phyloP scores from a whole-genome alignment of 2,329 filamentous ascomycete species.

The Fusarium buharicum region DNA sequence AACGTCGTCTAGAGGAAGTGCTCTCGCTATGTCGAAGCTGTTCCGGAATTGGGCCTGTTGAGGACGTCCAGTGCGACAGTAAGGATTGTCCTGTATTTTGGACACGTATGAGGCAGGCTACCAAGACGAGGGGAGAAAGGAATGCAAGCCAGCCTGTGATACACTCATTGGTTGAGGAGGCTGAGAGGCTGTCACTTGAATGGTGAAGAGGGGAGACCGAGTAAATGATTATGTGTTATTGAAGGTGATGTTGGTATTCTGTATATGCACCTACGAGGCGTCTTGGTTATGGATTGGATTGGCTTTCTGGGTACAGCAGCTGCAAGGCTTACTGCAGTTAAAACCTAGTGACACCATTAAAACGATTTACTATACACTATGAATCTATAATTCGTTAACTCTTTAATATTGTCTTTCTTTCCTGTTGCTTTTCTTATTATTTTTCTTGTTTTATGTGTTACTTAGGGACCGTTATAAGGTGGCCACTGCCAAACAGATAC shows the following conservation, averaged over 20 bases:
- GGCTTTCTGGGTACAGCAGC: neutral
- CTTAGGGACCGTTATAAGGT: no score
- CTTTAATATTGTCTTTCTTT: no score
- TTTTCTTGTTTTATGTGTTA: no score
- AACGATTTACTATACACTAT: no score
- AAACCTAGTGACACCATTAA: no score
- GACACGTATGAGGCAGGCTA: constrained; percentile 72
- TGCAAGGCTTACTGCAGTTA: no score
- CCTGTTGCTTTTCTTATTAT: no score
- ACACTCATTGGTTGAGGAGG: constrained; percentile 44
- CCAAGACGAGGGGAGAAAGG: constrained; percentile 57
- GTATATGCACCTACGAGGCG: constrained; percentile 18
- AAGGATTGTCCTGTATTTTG: constrained; percentile 95
- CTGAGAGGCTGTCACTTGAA: constrained; percentile 47
- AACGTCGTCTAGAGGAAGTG: constrained; percentile 72
- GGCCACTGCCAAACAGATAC: no score
- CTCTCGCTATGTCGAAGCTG: constrained; percentile 82
- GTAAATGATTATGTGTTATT: constrained; percentile 2
- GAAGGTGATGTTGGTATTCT: constrained; percentile 5
- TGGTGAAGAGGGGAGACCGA: constrained; percentile 45
- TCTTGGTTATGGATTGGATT: constrained; percentile 1
- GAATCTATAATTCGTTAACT: no score
- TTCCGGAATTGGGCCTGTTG: constrained; percentile 75
- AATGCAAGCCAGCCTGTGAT: constrained; percentile 49
- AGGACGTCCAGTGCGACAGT: constrained; percentile 87